Conservation (phyloP, 192 early-diverging fungal species). For the Backusella sp. region DNA sequence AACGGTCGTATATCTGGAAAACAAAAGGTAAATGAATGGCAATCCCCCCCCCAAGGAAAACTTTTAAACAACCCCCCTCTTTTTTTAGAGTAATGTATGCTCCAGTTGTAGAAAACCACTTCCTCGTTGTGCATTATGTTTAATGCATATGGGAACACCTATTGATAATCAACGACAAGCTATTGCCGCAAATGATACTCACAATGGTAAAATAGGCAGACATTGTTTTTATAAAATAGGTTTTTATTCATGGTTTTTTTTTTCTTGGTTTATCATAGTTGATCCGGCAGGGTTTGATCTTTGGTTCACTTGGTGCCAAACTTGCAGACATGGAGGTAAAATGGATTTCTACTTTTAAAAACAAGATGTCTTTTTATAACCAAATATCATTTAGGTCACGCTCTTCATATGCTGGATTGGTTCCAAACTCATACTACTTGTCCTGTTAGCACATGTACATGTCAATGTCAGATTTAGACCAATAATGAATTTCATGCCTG, state of each 20-base stretch:
- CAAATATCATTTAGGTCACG: conserved; percentile 55
- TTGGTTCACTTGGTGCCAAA: conserved; percentile 99
- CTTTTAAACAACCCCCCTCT: not conserved
- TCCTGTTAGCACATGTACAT: conserved; percentile 90
- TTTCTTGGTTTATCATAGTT: conserved; percentile 16
- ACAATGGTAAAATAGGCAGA: conserved; percentile 20
- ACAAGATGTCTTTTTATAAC: not conserved
- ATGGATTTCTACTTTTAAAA: too few species aligned
- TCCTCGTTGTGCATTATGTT: conserved; percentile 64
- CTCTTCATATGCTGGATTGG: conserved; percentile 87
- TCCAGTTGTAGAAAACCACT: conserved; percentile 62
- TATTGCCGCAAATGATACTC: conserved; percentile 28
- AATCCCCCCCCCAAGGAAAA: not conserved
- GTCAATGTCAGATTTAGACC: conserved; percentile 51
- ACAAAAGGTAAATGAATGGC: conserved; percentile 33
- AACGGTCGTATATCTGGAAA: conserved; percentile 27
- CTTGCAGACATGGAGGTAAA: conserved; percentile 86
- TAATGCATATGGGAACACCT: conserved; percentile 65
- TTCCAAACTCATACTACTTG: conserved; percentile 82
- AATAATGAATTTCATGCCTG: not conserved
- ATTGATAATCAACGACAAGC: conserved; percentile 52
- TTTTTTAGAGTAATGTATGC: conserved; percentile 46
- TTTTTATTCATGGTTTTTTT: not conserved
- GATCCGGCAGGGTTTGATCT: conserved; percentile 68
- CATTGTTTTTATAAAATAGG: not conserved